Evolutionary conservation across 768 basidiomycete genomes (phyloP).

Genomic region (Favolaschia claudopus): DNA sequence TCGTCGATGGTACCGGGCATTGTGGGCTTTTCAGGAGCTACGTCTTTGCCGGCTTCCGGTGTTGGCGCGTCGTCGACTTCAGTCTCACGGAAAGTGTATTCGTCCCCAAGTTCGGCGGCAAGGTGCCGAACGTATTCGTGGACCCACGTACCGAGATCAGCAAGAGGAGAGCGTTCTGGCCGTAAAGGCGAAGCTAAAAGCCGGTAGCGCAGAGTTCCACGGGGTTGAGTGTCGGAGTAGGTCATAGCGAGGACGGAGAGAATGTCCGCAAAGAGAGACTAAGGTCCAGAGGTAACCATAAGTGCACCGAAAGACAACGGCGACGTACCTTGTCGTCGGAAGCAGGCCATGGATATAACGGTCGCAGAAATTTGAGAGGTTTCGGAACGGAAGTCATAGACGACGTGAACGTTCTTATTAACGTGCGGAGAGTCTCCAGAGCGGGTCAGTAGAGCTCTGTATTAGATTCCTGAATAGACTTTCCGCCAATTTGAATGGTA

Average conservation of each 20-base stretch:
- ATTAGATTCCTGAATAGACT: constrained; percentile 78
- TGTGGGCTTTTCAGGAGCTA: constrained; percentile 37
- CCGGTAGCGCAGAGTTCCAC: constrained; percentile 93
- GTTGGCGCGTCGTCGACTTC: constrained; percentile 41
- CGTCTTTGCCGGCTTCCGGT: constrained; percentile 36
- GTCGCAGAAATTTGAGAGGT: constrained; percentile 95
- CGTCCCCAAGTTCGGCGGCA: constrained; percentile 94
- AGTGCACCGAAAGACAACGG: constrained; percentile 4
- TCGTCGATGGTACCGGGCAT: constrained; percentile 75
- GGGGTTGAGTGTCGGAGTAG: constrained; percentile 95
- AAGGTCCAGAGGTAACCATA: background rate
- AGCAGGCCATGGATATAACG: constrained; percentile 85
- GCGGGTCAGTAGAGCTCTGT: constrained; percentile 86
- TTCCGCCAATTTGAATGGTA: constrained; percentile 1
- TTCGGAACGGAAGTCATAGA: constrained; percentile 99
- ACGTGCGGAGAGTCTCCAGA: constrained; percentile 89
- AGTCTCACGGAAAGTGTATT: constrained; percentile 75
- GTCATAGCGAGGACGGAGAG: constrained; percentile 99
- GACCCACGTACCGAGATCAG: constrained; percentile 96
- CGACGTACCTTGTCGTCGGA: constrained; percentile 76
- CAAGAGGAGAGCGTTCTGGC: constrained; percentile 68
- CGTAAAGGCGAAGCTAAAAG: constrained; percentile 78
- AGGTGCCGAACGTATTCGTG: constrained; percentile 98
- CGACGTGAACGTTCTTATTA: constrained; percentile 95
- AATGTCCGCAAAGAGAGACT: constrained; percentile 96